Evolutionary conservation across 257 asterid genomes (phyloP), one percentile per base, ranked within the genome.

Genomic region (Cruciata laevipes): DNA sequence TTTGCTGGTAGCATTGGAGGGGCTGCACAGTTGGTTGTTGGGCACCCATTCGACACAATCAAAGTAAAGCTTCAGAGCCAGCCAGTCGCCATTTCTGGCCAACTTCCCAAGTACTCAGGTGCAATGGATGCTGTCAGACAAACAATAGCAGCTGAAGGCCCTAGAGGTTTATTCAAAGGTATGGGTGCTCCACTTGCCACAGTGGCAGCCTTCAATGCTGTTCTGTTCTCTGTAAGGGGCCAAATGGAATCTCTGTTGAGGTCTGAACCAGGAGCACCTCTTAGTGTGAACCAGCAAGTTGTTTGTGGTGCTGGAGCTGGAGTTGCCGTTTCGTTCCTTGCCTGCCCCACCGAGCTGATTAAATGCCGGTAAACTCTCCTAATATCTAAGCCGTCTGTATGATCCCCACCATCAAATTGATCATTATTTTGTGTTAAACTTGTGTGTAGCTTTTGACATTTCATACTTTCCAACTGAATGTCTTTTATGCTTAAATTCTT

Each of bases 31-130:
- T 73, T 92, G 85, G 71, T 92, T 77, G 74, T 73, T 27, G 98
- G 98, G 30, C 98, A 92, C 86, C 97, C 98, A 65, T 92, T 92
- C 30, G 98, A 92, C 76, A 92, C 98, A 71, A 92, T 93, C 40
- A 92, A 92, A 77, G 98, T 92, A 62, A 92, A 89, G 85, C 97
- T 92, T 82, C 99, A 93, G 77, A 93, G 99, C 74, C 99, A 90
- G 71, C 99, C 97, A 17, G 68, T 84, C 60, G 96, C 96, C n/a
- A 81, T 85, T 71, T 86, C 95, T 7, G 95, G 99, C 10, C 90
- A 86, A 81, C 82, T 71, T 25, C 97, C 89, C 4, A 93, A 84
- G 69, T 93, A 60, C 66, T 67, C 86, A 9, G 97, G 99, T 11
- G 96, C 99, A 44, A 79, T 90, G 14, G 97, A 93, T 83, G 97